phyloP scores from a whole-genome alignment of 495 filamentous ascomycete genomes.

The Echria macrotheca region DNA sequence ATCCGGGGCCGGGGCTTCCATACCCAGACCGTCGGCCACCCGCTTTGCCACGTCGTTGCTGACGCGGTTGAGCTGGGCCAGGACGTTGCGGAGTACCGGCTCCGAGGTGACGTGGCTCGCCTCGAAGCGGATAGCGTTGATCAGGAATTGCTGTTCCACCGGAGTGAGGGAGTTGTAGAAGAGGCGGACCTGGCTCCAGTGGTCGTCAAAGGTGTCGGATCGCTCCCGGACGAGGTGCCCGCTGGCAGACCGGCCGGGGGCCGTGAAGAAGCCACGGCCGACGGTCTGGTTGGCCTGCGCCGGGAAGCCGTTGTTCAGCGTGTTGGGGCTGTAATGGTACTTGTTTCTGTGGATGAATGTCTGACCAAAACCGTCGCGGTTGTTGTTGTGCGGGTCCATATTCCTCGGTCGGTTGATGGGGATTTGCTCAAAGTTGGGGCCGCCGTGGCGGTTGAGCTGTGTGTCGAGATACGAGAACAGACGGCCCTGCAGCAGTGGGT shows the following conservation, averaged over 20 bases:
- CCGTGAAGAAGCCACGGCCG: constrained; percentile 70
- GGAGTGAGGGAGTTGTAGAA: constrained; percentile 71
- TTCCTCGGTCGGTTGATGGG: constrained; percentile 63
- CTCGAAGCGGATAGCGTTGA: constrained; percentile 78
- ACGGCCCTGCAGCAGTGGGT: constrained; percentile 68
- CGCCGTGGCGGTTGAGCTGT: constrained; percentile 64
- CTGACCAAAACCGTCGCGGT: constrained; percentile 58
- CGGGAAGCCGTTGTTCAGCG: constrained; percentile 59
- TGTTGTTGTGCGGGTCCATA: constrained; percentile 65
- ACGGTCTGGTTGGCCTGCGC: constrained; percentile 63
- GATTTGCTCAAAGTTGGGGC: constrained; percentile 71
- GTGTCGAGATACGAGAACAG: constrained; percentile 74
- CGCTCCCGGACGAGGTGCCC: constrained; percentile 54
- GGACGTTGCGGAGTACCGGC: constrained; percentile 56
- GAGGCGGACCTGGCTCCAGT: constrained; percentile 70
- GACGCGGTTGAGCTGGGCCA: constrained; percentile 66
- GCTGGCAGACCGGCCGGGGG: constrained; percentile 50
- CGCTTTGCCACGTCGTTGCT: constrained; percentile 63
- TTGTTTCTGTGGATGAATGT: constrained; percentile 49
- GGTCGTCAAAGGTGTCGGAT: constrained; percentile 64
- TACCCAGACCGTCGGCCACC: constrained; percentile 58
- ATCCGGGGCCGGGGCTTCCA: constrained; percentile 54
- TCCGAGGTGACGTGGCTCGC: constrained; percentile 51
- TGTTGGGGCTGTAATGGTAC: constrained; percentile 45
- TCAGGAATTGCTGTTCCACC: constrained; percentile 68